phyloP scores from a whole-genome alignment of 2,329 filamentous ascomycete genomes.

The Cyphellophora europaea region DNA sequence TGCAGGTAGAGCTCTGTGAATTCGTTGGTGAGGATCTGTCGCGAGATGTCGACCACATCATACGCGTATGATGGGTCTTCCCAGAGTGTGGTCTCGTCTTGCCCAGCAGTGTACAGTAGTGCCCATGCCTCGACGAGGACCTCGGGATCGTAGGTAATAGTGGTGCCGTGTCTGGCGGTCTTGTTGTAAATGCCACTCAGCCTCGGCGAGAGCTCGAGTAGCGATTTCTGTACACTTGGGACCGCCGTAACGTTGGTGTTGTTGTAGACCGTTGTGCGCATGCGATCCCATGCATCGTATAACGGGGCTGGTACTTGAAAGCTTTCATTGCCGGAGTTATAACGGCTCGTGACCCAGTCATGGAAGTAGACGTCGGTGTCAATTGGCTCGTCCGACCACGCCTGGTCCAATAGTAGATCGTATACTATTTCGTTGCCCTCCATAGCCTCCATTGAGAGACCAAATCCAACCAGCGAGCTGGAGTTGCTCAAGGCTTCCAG shows the following conservation, averaged over 20 bases:
- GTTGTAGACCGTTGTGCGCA: slow-evolving; percentile 39
- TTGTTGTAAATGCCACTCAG: slow-evolving; percentile 30
- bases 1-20: slow-evolving; percentile 34
- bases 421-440: too few species aligned
- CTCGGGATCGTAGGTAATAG: slow-evolving; percentile 32
- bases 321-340: slow-evolving; percentile 20
- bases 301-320: slow-evolving; percentile 18
- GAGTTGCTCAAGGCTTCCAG: too few species aligned
- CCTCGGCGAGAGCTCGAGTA: slow-evolving; percentile 37
- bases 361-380: slow-evolving; percentile 37
- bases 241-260: slow-evolving; percentile 34
- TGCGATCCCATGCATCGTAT: slow-evolving; percentile 37
- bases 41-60: slow-evolving; percentile 41
- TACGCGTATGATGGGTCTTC: slow-evolving; percentile 33
- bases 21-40: slow-evolving; percentile 39
- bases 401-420: too few species aligned
- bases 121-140: slow-evolving; percentile 31
- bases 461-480: too few species aligned
- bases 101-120: slow-evolving; percentile 28
- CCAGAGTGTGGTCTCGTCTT: slow-evolving; percentile 27
- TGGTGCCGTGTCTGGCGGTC: slow-evolving; percentile 34
- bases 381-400: slow-evolving; percentile 39
- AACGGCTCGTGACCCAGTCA: slow-evolving; percentile 36
- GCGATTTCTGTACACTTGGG: slow-evolving; percentile 35
- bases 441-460: too few species aligned